phyloP scores from a whole-genome alignment of 1,284 basidiomycete species.

The Ceratobasidium papillatum region DNA sequence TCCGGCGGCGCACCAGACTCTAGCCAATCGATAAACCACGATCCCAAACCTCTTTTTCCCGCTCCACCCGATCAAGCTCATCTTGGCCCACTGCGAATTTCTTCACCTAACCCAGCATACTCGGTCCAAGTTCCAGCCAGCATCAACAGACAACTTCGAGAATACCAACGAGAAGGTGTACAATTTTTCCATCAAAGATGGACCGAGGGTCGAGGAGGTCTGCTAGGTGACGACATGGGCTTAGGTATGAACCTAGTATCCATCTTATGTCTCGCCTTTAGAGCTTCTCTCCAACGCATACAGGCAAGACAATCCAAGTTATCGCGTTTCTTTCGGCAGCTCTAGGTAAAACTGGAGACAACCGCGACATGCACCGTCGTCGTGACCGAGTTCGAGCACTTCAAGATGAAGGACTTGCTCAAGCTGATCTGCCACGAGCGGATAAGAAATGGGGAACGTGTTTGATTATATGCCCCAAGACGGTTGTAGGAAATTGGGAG shows the following conservation, averaged over 20 bases:
- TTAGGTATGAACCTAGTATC: conserved; percentile 59
- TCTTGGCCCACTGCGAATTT: not conserved
- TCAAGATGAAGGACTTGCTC: conserved; percentile 68
- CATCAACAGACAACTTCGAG: conserved; percentile 81
- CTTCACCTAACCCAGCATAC: conserved; percentile 15
- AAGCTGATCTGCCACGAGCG: conserved; percentile 65
- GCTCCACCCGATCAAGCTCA: conserved; percentile 5
- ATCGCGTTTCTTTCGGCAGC: conserved; percentile 86
- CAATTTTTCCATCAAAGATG: conserved; percentile 77
- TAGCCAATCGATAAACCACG: conserved; percentile 54
- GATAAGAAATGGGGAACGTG: conserved; percentile 80
- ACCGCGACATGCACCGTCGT: conserved; percentile 68
- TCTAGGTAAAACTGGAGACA: conserved; percentile 76
- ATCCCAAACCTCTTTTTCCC: conserved; percentile 2
- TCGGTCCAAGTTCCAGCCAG: conserved; percentile 67
- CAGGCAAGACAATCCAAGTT: conserved; percentile 88
- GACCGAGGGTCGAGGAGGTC: conserved; percentile 67
- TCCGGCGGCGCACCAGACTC: conserved; percentile 54
- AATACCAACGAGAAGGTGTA: conserved; percentile 86
- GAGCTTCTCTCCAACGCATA: not conserved
- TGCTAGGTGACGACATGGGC: conserved; percentile 86
- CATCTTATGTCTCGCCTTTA: conserved; percentile 9
- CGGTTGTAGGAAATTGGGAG: conserved; percentile 83
- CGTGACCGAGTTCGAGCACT: conserved; percentile 67
- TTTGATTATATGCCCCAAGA: conserved; percentile 80